These are phyloP conservation scores for Pholiota adiposa DNA, from an alignment of 1,284 basidiomycete genomes.

Conservation along the genomic window DNA sequence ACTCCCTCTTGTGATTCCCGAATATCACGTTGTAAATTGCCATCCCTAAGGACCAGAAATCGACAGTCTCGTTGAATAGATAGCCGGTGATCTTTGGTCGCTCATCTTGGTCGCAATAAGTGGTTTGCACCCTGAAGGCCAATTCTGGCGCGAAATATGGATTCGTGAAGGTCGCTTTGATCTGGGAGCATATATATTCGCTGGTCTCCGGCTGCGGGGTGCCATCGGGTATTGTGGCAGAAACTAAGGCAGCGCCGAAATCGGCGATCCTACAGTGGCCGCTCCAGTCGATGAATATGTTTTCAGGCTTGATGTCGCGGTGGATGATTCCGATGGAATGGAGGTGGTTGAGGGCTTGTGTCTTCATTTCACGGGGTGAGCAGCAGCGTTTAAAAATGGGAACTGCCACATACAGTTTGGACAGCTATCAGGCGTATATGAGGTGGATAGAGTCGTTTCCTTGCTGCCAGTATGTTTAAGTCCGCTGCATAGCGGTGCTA, in stretches of 20 bases:
- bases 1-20: neutral
- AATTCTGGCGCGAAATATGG: neutral
- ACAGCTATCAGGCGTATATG: neutral
- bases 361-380: neutral
- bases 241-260: constrained; percentile 1
- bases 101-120: too few species aligned
- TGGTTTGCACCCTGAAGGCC: too few species aligned
- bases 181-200: neutral
- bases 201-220: too few species aligned
- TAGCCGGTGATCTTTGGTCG: neutral
- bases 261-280: constrained; percentile 1
- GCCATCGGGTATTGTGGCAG: too few species aligned
- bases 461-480: neutral
- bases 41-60: constrained; percentile 1
- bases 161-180: neutral
- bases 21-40: neutral
- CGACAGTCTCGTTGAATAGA: neutral
- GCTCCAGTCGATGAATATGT: constrained; percentile 1
- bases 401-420: neutral
- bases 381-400: neutral
- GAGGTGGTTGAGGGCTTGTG: neutral
- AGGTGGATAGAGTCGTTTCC: too few species aligned
- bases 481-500: neutral
- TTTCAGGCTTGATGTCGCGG: constrained; percentile 7
- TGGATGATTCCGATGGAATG: constrained; percentile 8